These are phyloP conservation scores for Kodamaea lidongshanica DNA, from an alignment of 805 yeast species.

Conservation along the genomic window DNA sequence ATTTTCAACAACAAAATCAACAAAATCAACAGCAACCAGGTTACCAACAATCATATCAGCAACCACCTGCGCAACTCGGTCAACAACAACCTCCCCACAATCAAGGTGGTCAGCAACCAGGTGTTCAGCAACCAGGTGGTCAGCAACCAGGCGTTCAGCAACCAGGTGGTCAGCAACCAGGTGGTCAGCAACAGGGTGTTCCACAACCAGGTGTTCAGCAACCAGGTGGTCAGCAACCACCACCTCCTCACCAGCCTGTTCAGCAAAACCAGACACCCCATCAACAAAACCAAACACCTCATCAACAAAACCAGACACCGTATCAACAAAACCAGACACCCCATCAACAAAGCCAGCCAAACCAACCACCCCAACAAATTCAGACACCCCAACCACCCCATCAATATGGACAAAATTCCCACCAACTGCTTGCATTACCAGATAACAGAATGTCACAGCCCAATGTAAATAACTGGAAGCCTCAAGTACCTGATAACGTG, in stretches of 20 bases:
- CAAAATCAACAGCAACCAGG: conserved; percentile 12
- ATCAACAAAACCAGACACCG: conserved; percentile 1
- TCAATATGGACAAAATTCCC: background rate
- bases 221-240: conserved; percentile 1
- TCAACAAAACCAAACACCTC: conserved; percentile 1
- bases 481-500: conserved; percentile 1
- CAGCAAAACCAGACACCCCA: background rate
- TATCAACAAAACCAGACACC: background rate
- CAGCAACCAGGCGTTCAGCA: background rate
- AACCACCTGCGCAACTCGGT: conserved; percentile 7
- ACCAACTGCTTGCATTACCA: no score
- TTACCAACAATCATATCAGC: conserved; percentile 6
- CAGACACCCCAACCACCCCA: conserved; percentile 2
- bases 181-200: background rate
- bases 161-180: conserved; percentile 1
- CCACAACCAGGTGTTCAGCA: conserved; percentile 1
- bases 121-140: background rate
- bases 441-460: conserved; percentile 2
- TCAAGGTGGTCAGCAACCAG: background rate
- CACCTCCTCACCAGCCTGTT: background rate
- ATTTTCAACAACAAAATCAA: conserved; percentile 6
- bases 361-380: conserved; percentile 1
- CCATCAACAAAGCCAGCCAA: conserved; percentile 4
- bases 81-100: conserved; percentile 5
- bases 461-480: no score